phyloP scores from a whole-genome alignment of 805 yeast species.

The Monosporozyma servazzii region DNA sequence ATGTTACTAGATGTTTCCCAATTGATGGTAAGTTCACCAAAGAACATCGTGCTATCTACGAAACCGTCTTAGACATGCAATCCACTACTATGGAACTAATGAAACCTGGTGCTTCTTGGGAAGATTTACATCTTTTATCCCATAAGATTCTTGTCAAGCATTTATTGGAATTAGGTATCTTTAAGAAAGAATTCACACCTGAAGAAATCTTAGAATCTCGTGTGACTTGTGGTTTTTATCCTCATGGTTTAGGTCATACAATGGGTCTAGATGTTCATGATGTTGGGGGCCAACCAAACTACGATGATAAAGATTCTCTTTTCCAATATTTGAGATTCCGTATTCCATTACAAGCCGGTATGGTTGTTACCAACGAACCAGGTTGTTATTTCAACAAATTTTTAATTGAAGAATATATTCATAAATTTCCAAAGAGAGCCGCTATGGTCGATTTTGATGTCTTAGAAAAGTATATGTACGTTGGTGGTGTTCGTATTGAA shows the following conservation, averaged over 20 bases:
- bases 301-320: constrained; percentile 72
- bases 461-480: constrained; percentile 67
- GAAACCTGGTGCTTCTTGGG: constrained; percentile 82
- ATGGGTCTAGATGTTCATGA: constrained; percentile 95
- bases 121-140: constrained; percentile 68
- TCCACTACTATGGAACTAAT: constrained; percentile 55
- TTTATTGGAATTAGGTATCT: constrained; percentile 67
- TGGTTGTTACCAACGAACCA: constrained; percentile 93
- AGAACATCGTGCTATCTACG: constrained; percentile 78
- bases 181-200: constrained; percentile 44
- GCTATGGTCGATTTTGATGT: constrained; percentile 57
- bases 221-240: constrained; percentile 73
- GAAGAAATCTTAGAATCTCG: constrained; percentile 64
- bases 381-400: constrained; percentile 87
- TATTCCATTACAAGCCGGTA: constrained; percentile 57
- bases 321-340: constrained; percentile 73
- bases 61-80: constrained; percentile 79
- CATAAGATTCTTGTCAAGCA: constrained; percentile 68
- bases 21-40: constrained; percentile 80
- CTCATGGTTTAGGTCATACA: constrained; percentile 93
- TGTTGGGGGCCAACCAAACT: constrained; percentile 82
- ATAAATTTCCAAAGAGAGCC: constrained; percentile 35
- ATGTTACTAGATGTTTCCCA: constrained; percentile 94
- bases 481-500: constrained; percentile 97
- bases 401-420: constrained; percentile 55